Evolutionary conservation across 345 rosid genomes (phyloP), one percentile per base, ranked within the genome.

Genomic region (Ailanthus altissimus): DNA sequence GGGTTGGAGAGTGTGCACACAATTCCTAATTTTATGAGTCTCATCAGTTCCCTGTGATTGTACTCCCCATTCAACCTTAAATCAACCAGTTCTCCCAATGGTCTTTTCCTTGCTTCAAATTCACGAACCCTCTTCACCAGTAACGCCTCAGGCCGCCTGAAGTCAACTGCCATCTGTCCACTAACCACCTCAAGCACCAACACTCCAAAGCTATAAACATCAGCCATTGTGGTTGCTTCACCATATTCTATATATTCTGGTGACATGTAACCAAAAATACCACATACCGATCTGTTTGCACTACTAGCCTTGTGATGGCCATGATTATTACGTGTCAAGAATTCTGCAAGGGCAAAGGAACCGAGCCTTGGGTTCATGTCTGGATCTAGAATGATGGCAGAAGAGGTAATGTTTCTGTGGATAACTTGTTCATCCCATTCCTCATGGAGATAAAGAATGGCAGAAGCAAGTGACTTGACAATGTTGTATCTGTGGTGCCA

Each of bases 371-470:
- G 97, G 69, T 89, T 96, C 94, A 90, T 89, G 53, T 92, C 98
- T 8, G 84, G 83, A 54, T 96, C 98, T 4, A 96, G 89, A 83
- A 84, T 62, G 58, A 96, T 72, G 21, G 97, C 92, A 0, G 97
- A 89, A 71, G 97, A 87, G 81, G 99, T 93, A 20, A 96, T 91
- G 85, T 89, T 93, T 68, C 93, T 86, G 81, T 93, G 99, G 75
- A 93, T 87, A 18, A 96, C 98, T 80, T 96, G 94, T 65, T 96
- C 98, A 8, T 96, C 94, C 97, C 98, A 93, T 81, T 96, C 97
- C 72, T 96, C 99, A 14, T 96, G 98, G 76, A 96, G 98, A 67
- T 93, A 96, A 0, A 89, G 93, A 79, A 96, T 75, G 5, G 98
- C 98, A 5, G 89, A 84, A 74, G 97, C 98, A 32, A 96, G 95